phyloP scores from a whole-genome alignment of 371 early-diverging fungal genomes.

The Smittium culicis region DNA sequence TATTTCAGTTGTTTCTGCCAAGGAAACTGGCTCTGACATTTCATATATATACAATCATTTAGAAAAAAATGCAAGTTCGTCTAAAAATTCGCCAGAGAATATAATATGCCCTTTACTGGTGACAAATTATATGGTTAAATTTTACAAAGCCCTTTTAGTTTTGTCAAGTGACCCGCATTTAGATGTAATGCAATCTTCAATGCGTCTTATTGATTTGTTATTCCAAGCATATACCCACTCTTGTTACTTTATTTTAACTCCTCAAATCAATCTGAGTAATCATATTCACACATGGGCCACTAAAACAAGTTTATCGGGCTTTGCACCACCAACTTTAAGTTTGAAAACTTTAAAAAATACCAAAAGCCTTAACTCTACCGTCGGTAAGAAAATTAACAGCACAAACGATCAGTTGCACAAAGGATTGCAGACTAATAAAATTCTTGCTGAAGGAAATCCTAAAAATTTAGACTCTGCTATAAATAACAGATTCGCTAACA shows the following conservation, averaged over 20 bases:
- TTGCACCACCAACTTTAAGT: neutral
- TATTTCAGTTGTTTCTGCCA: conserved; percentile 18
- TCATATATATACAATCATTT: neutral
- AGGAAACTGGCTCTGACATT: conserved; percentile 20
- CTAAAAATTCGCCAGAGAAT: neutral
- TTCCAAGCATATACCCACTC: conserved; percentile 31
- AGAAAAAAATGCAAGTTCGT: neutral
- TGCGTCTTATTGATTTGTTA: conserved; percentile 22
- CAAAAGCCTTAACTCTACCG: neutral
- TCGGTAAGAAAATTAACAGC: neutral
- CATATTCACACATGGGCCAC: conserved; percentile 2
- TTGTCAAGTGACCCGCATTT: conserved; percentile 25
- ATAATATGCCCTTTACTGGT: neutral
- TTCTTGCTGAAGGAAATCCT: neutral
- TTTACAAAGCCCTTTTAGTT: conserved; percentile 24
- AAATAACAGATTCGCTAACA: neutral
- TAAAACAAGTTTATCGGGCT: neutral
- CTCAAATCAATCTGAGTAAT: neutral
- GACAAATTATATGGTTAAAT: conserved; percentile 15
- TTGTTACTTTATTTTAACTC: conserved; percentile 12
- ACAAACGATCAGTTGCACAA: too few species aligned
- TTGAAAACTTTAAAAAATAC: neutral
- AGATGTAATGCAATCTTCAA: conserved; percentile 22
- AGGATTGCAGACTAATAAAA: neutral
- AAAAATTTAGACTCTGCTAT: neutral